Evolutionary conservation across 768 basidiomycete species (phyloP).

Genomic region (Termitomyces titanicus): DNA sequence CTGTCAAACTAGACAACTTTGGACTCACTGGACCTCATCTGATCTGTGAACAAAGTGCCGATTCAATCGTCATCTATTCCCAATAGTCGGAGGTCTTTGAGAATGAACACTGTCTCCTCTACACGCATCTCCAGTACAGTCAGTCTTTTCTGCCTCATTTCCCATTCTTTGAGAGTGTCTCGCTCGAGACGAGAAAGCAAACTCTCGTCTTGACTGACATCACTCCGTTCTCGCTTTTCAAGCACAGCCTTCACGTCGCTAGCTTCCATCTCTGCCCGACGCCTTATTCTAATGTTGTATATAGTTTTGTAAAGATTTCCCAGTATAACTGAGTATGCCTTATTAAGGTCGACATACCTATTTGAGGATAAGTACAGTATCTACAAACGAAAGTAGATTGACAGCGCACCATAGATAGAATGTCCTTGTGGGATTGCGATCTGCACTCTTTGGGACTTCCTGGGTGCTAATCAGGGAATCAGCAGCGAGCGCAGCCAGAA

Average conservation of each 20-base stretch:
- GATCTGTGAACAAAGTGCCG: not conserved
- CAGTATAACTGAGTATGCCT: slow-evolving; percentile 77
- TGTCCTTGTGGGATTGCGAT: slow-evolving; percentile 84
- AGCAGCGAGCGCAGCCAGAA: slow-evolving; percentile 73
- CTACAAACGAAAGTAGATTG: not conserved
- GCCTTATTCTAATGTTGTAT: slow-evolving; percentile 76
- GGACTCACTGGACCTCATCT: not conserved
- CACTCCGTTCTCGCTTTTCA: slow-evolving; percentile 75
- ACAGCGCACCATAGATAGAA: slow-evolving; percentile 82
- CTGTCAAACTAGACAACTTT: not conserved
- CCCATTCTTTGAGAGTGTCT: slow-evolving; percentile 70
- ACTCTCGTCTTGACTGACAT: slow-evolving; percentile 74
- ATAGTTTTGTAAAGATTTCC: slow-evolving; percentile 85
- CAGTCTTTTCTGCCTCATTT: slow-evolving; percentile 69
- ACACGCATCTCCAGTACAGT: slow-evolving; percentile 79
- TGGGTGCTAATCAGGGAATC: slow-evolving; percentile 87
- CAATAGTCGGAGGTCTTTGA: slow-evolving; percentile 69
- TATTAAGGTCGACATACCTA: slow-evolving; percentile 87
- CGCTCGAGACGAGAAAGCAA: slow-evolving; percentile 74
- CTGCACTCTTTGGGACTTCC: slow-evolving; percentile 88
- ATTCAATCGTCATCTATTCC: slow-evolving; percentile 45
- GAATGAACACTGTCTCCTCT: slow-evolving; percentile 85
- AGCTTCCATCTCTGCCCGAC: slow-evolving; percentile 70
- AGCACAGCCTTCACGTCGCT: slow-evolving; percentile 67
- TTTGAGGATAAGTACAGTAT: slow-evolving; percentile 4